phyloP scores from a whole-genome alignment of 352 stramenopile species.

The Ophiocytium majus region DNA sequence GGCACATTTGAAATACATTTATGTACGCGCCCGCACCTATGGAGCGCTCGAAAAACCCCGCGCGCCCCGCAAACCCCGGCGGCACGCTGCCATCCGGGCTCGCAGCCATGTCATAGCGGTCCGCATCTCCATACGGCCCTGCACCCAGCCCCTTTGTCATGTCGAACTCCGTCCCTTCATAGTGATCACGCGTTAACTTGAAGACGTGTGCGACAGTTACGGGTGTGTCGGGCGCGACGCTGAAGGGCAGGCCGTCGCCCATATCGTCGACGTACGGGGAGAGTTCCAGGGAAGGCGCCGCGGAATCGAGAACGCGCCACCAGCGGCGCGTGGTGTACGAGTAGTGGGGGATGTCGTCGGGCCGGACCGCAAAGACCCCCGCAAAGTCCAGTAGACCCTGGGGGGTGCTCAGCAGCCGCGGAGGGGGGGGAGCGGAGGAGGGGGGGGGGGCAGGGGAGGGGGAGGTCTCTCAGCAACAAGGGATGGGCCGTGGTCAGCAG shows the following conservation, averaged over 20 bases:
- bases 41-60: slow-evolving; percentile 14
- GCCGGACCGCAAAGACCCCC: slow-evolving; percentile 71
- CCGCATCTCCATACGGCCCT: slow-evolving; percentile 83
- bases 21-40: no score
- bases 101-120: slow-evolving; percentile 64
- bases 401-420: no score
- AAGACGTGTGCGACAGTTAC: slow-evolving; percentile 79
- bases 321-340: slow-evolving; percentile 78
- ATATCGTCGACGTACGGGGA: slow-evolving; percentile 67
- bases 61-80: not conserved
- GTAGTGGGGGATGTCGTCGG: slow-evolving; percentile 58
- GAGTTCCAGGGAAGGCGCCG: slow-evolving; percentile 67
- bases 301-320: slow-evolving; percentile 71
- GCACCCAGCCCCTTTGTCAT: slow-evolving; percentile 69
- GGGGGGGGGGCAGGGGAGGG: no score
- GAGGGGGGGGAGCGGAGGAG: no score
- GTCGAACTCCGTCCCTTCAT: slow-evolving; percentile 83
- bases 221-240: slow-evolving; percentile 69
- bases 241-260: slow-evolving; percentile 78
- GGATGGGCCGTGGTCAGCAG: no score
- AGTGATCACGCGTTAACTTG: slow-evolving; percentile 83
- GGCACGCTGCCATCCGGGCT: not conserved
- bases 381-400: slow-evolving; percentile 76
- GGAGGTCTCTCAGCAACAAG: slow-evolving; percentile 27
- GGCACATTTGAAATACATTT: no score